Conservation (phyloP, 1,139 yeast species). For the Zygoascus sp. region DNA sequence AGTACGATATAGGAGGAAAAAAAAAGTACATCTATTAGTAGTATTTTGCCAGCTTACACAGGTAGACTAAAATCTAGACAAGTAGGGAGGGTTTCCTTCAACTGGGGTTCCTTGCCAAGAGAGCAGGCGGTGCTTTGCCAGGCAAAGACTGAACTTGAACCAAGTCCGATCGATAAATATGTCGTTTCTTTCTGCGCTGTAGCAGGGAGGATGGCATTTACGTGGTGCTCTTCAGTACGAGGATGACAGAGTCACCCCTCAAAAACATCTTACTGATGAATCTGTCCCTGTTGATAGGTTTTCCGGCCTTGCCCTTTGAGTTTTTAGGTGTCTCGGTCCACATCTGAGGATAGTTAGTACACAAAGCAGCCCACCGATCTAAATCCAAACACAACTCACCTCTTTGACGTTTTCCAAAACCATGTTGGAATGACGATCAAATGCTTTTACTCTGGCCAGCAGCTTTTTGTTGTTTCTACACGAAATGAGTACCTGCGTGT, state of each 20-base stretch:
- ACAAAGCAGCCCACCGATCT: background rate
- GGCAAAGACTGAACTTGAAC: background rate
- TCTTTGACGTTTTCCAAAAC: conserved; percentile 90
- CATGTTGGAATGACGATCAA: conserved; percentile 94
- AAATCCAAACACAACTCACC: conserved; percentile 33
- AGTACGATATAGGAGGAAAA: too few relatives aligned
- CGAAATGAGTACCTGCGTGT: conserved; percentile 77
- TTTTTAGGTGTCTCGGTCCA: conserved; percentile 74
- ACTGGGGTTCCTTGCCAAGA: too few relatives aligned
- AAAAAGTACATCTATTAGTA: too few relatives aligned
- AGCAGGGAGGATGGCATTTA: too few relatives aligned
- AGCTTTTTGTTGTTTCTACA: conserved; percentile 90
- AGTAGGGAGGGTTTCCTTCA: too few relatives aligned
- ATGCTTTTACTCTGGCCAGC: conserved; percentile 85
- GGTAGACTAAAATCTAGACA: too few relatives aligned
- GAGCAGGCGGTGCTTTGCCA: too few relatives aligned
- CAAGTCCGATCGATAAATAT: background rate
- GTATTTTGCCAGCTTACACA: too few relatives aligned
- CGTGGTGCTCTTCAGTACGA: conserved; percentile 39
- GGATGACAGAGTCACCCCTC: conserved; percentile 92
- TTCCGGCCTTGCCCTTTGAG: conserved; percentile 65
- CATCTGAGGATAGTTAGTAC: conserved; percentile 33
- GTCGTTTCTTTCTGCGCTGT: background rate
- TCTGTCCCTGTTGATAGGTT: conserved; percentile 70
- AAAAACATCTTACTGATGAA: conserved; percentile 85